Percentiles rank a stretch among this genome's conserved stretches.
Evolutionary conservation across 2,329 filamentous ascomycete genomes (phyloP).

Genomic region (Pseudogymnoascus sp.): DNA sequence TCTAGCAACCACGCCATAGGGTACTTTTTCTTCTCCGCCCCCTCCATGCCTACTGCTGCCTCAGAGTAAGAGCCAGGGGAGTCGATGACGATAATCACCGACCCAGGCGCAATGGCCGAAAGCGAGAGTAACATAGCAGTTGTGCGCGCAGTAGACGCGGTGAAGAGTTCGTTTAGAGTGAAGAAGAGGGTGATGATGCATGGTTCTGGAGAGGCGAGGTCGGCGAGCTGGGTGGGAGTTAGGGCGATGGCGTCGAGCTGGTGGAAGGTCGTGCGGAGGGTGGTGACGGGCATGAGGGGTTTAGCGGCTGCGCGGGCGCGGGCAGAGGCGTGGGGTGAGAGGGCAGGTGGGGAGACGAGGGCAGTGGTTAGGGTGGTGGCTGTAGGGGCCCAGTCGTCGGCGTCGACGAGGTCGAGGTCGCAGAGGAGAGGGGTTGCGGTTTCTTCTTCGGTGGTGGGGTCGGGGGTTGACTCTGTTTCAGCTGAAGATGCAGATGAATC

Average conservation of each 20-base stretch:
- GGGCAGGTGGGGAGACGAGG: conserved; percentile 45
- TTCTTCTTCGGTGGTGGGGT: not conserved
- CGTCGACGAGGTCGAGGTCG: conserved; percentile 65
- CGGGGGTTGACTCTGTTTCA: not conserved
- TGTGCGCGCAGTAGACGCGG: conserved; percentile 62
- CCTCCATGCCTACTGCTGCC: conserved; percentile 52
- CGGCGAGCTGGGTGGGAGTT: conserved; percentile 28
- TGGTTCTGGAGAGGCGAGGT: conserved; percentile 28
- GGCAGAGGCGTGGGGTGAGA: conserved; percentile 49
- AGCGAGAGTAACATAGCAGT: conserved; percentile 69
- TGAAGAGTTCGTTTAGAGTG: conserved; percentile 93
- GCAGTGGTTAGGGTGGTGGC: conserved; percentile 50
- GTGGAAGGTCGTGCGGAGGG: conserved; percentile 38
- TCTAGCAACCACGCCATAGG: conserved; percentile 93
- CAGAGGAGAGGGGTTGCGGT: conserved; percentile 18
- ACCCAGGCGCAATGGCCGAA: conserved; percentile 51
- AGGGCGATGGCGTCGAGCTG: conserved; percentile 46
- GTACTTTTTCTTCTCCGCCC: conserved; percentile 55
- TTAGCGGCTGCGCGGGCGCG: conserved; percentile 39
- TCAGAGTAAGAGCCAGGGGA: conserved; percentile 92
- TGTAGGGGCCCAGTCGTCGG: conserved; percentile 68
- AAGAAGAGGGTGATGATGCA: conserved; percentile 78
- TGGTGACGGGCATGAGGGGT: conserved; percentile 36
- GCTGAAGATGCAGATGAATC: conserved; percentile 10
- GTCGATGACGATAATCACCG: conserved; percentile 78